Base-by-base conservation (phyloP, 2,329 filamentous ascomycete genomes). In the Arthrobotrys musiformis region DNA sequence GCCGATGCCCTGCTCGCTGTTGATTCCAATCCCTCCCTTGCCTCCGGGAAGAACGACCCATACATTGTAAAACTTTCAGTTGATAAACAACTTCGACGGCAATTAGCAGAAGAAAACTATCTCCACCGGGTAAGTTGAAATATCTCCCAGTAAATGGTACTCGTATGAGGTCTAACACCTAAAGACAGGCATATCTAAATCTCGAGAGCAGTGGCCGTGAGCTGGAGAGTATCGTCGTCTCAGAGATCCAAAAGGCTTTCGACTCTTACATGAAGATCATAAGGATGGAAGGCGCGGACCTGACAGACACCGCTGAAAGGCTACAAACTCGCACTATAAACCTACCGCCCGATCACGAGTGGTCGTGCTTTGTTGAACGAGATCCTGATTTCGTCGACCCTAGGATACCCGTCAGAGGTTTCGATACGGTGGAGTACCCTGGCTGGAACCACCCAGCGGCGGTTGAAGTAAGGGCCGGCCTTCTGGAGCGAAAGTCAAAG, bases 241-340 rank as follows among this genome's bases (percentile, higher is more conserved):
- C 94, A 80, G 95, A 99, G 84, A 96, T 99, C 46, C 95, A 99
- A 82, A 98, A 98, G 84, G 93, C 95, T 0, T 98, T 97, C 85
- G 97, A 95, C 81, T 93, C 94, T 1, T 93, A 97, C 80, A 92
- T 94, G 24, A 92, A 91, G 64, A 97, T 98, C 79, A 86, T 98
- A 77, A 97, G 94, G 85, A 91, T 93, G 54, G 94, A 98, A 82
- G 92, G 93, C 8, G 93, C 97, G 79, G 90, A 93, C 67, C 89
- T 91, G 35, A 92, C 93, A 82, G 88, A 88, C 68, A 88, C 92
- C 1, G 88, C 94, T 9, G 93, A 97, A 74, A 91, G 92, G 81
- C 89, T 99, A 1, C 92, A 93, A 48, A 89, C 88, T 42, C 94
- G 94, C 0, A 94, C 94, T 1, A 90, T 98, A 75, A 88, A 91